Conservation (phyloP, 306 rosid genomes). For the Castanea mollissima region DNA sequence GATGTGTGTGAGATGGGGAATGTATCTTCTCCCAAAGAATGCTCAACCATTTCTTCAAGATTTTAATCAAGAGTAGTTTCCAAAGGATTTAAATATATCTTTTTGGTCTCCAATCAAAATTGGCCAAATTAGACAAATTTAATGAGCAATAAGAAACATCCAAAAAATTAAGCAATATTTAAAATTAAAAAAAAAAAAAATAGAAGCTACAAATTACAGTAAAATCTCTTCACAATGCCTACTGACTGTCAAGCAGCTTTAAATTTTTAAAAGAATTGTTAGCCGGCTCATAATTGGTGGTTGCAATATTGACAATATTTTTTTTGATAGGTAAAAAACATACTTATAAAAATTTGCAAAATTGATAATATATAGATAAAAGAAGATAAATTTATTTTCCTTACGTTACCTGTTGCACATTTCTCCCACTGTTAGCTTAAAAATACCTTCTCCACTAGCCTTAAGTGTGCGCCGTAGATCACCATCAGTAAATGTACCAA, state of each 20-base stretch:
- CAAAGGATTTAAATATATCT: neutral
- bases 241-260: neutral
- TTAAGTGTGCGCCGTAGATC: constrained; percentile 95
- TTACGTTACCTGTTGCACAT: constrained; percentile 84
- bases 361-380: neutral
- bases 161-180: neutral
- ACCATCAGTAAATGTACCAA: constrained; percentile 94
- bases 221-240: neutral
- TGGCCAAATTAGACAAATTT: neutral
- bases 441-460: constrained; percentile 89
- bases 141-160: neutral
- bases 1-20: too few relatives aligned
- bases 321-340: too few relatives aligned
- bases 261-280: neutral
- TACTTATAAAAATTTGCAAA: neutral
- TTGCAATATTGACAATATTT: neutral
- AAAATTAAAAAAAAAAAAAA: too few relatives aligned
- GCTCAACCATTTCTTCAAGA: neutral
- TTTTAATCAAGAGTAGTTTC: neutral
- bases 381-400: neutral
- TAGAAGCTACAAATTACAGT: neutral
- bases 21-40: neutral
- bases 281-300: too few relatives aligned
- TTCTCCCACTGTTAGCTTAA: constrained; percentile 82
- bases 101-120: neutral